These are phyloP conservation scores for Kockovaella imperatae DNA, from an alignment of 768 basidiomycete species.

Conservation along the genomic window DNA sequence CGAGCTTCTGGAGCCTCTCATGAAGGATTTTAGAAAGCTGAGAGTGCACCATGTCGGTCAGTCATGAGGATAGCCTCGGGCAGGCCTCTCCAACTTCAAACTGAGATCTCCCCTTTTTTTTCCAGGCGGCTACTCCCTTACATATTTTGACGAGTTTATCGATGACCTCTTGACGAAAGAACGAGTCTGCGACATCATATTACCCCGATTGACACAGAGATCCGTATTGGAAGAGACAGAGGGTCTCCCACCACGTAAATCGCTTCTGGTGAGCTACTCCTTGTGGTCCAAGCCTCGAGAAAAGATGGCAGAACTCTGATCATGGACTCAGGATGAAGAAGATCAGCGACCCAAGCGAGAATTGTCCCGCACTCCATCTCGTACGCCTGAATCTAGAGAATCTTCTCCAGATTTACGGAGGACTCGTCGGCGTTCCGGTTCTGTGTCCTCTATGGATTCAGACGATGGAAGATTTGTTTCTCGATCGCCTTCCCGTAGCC, in stretches of 20 bases:
- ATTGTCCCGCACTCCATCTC: conserved; percentile 22
- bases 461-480: conserved; percentile 25
- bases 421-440: conserved; percentile 2
- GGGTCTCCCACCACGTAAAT: conserved; percentile 71
- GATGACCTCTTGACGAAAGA: conserved; percentile 77
- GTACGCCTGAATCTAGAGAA: conserved; percentile 16
- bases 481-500: conserved; percentile 19
- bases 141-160: conserved; percentile 86
- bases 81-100: neutral
- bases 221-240: conserved; percentile 83
- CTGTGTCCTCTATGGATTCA: conserved; percentile 14
- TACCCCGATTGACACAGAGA: conserved; percentile 80
- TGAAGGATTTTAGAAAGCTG: conserved; percentile 89
- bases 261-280: conserved; percentile 49
- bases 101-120: neutral
- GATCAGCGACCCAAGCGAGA: conserved; percentile 11
- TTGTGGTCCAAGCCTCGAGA: neutral
- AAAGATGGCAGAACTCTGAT: conserved; percentile 13
- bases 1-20: conserved; percentile 82
- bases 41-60: conserved; percentile 70
- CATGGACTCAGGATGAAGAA: conserved; percentile 11
- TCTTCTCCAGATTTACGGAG: conserved; percentile 19
- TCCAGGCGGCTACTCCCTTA: conserved; percentile 73
- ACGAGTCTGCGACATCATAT: conserved; percentile 89
- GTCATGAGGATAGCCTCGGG: too few relatives aligned